phyloP scores from a whole-genome alignment of 1,284 basidiomycete species.

The Gastroboletus turbinatus region DNA sequence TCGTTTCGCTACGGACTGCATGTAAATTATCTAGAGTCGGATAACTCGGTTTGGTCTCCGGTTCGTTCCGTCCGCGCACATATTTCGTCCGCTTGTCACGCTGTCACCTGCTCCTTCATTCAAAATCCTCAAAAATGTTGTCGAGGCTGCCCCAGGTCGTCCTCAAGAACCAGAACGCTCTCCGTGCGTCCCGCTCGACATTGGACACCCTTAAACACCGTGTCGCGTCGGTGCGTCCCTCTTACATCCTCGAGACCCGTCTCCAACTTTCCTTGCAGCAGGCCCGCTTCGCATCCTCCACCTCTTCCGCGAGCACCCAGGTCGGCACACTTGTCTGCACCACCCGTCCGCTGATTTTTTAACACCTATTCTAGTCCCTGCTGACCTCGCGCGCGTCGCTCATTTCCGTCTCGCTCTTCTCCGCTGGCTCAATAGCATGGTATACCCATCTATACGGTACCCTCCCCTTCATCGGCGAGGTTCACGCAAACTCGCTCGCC shows the following conservation, averaged over 20 bases:
- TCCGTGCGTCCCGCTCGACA: constrained; percentile 42
- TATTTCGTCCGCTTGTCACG: constrained; percentile 25
- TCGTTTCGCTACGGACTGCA: constrained; percentile 11
- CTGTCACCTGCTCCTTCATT: constrained; percentile 32
- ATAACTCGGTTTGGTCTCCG: constrained; percentile 27
- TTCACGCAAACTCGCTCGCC: constrained; percentile 85
- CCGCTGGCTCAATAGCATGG: constrained; percentile 91
- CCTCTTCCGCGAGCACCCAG: constrained; percentile 56
- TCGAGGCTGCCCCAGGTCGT: constrained; percentile 72
- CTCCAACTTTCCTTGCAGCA: constrained; percentile 35
- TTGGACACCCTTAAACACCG: constrained; percentile 41
- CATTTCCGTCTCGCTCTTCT: constrained; percentile 73
- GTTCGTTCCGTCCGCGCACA: constrained; percentile 31
- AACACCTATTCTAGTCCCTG: constrained; percentile 41
- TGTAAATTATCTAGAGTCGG: constrained; percentile 38
- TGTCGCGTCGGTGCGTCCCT: constrained; percentile 43
- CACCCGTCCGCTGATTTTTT: neutral
- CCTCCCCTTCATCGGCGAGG: constrained; percentile 84
- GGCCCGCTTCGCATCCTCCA: constrained; percentile 70
- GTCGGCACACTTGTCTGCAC: constrained; percentile 38
- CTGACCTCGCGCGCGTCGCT: constrained; percentile 78
- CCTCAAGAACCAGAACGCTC: constrained; percentile 40
- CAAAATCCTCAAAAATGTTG: constrained; percentile 63
- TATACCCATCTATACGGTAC: constrained; percentile 94
- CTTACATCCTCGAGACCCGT: neutral